phyloP scores from a whole-genome alignment of 1,284 basidiomycete genomes.

The Cronartium ribicola region DNA sequence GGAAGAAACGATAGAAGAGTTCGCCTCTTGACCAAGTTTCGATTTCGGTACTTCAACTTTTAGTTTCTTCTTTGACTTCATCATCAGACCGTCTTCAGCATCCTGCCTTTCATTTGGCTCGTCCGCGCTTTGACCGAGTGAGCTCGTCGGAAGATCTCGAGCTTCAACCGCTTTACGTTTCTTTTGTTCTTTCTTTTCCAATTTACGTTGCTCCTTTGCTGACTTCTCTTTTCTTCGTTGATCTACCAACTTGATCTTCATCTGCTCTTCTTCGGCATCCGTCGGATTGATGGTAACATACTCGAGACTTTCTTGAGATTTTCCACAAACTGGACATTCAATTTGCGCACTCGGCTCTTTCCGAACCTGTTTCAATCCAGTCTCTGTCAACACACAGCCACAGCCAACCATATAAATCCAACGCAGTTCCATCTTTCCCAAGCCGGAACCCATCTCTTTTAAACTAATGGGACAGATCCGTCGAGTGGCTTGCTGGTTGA shows the following conservation, averaged over 20 bases:
- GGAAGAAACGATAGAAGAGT: slow-evolving; percentile 18
- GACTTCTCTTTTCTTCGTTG: slow-evolving; percentile 20
- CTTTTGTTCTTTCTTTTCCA: slow-evolving; percentile 37
- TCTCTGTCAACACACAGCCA: slow-evolving; percentile 80
- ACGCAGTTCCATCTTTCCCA: slow-evolving; percentile 53
- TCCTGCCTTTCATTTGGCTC: slow-evolving; percentile 9
- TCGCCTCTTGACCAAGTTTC: neutral
- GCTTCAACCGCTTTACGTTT: slow-evolving; percentile 21
- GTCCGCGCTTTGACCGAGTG: neutral
- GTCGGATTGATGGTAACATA: slow-evolving; percentile 35
- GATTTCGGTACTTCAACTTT: slow-evolving; percentile 7
- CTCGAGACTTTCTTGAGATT: slow-evolving; percentile 7
- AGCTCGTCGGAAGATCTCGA: neutral
- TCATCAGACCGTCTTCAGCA: neutral
- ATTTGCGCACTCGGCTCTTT: neutral
- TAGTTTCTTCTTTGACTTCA: neutral
- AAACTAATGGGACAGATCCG: slow-evolving; percentile 84
- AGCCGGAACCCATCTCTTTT: slow-evolving; percentile 83
- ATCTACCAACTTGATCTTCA: slow-evolving; percentile 28
- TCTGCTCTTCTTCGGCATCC: slow-evolving; percentile 25
- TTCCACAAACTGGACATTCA: slow-evolving; percentile 39
- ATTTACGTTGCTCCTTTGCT: slow-evolving; percentile 32
- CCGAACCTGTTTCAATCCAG: slow-evolving; percentile 61
- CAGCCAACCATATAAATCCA: slow-evolving; percentile 81
- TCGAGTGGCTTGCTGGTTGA: slow-evolving; percentile 61